Evolutionary conservation across 2,329 filamentous ascomycete species (phyloP).

Genomic region (Hirsutella minnesotensis): DNA sequence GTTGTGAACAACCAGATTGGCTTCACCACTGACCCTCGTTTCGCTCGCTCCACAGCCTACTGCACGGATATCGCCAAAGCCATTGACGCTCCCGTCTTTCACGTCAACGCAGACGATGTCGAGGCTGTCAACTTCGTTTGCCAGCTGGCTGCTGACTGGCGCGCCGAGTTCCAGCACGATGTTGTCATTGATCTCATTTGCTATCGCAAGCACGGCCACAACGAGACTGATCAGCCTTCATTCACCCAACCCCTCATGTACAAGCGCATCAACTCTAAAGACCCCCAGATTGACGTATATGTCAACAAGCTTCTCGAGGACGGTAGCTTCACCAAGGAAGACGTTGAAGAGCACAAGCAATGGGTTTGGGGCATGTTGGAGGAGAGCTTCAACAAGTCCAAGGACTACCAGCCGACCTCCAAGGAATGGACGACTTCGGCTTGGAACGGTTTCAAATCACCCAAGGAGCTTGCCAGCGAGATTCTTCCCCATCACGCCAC

Average conservation of each 20-base stretch:
- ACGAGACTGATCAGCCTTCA: constrained; percentile 97
- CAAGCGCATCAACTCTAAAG: constrained; percentile 84
- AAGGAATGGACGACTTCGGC: constrained; percentile 98
- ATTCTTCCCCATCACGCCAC: constrained; percentile 86
- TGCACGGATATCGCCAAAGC: constrained; percentile 99
- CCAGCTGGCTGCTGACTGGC: constrained; percentile 94
- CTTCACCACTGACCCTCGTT: constrained; percentile 97
- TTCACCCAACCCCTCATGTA: constrained; percentile 99
- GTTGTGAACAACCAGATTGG: constrained; percentile 99
- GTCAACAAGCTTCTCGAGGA: constrained; percentile 82
- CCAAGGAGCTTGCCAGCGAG: constrained; percentile 92
- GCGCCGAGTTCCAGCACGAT: constrained; percentile 96
- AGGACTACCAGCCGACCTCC: constrained; percentile 90
- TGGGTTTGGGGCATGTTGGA: constrained; percentile 99
- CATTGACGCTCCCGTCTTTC: constrained; percentile 96
- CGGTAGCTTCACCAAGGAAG: constrained; percentile 91
- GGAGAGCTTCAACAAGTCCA: constrained; percentile 93
- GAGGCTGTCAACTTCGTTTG: constrained; percentile 98
- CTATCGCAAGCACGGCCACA: constrained; percentile 98
- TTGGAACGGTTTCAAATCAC: constrained; percentile 99
- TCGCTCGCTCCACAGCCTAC: constrained; percentile 93
- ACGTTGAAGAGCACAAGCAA: constrained; percentile 97
- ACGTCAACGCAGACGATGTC: constrained; percentile 97
- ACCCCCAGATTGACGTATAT: constrained; percentile 81
- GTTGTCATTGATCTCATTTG: constrained; percentile 97